Percentiles rank a stretch among this genome's conserved stretches.
Conservation (phyloP, 2,329 filamentous ascomycete species). For the Albifimbria verrucaria region DNA sequence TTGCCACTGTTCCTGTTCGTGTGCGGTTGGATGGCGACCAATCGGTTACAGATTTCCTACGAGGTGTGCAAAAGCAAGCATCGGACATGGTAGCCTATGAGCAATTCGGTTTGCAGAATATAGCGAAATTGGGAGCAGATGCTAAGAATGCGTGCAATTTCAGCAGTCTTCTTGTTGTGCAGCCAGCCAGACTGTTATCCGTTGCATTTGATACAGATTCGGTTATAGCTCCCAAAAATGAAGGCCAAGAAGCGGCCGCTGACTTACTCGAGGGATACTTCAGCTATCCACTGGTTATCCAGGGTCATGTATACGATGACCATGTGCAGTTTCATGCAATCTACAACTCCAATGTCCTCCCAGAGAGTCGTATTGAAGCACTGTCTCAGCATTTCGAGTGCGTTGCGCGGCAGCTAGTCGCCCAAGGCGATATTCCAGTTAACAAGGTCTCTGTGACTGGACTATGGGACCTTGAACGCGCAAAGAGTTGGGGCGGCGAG, state of each 20-base stretch:
- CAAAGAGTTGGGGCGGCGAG: neutral
- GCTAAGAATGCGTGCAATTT: neutral
- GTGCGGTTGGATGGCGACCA: neutral
- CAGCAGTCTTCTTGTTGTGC: neutral
- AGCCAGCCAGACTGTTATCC: neutral
- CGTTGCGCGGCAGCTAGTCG: no score
- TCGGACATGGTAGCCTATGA: slow-evolving; percentile 1
- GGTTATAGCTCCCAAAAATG: no score
- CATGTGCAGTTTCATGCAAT: slow-evolving; percentile 1
- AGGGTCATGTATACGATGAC: slow-evolving; percentile 1
- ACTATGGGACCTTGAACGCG: neutral
- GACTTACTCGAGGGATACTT: slow-evolving; percentile 6
- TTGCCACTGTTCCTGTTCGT: slow-evolving; percentile 25
- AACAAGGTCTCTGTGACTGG: neutral
- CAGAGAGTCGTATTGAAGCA: no score
- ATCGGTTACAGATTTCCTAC: neutral
- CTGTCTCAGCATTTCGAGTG: no score
- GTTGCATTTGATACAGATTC: no score
- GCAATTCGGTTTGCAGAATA: neutral
- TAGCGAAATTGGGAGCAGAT: neutral
- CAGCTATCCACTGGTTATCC: slow-evolving; percentile 6
- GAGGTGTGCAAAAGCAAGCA: neutral
- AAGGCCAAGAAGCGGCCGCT: no score
- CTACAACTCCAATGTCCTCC: slow-evolving; percentile 3
- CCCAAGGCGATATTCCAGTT: no score